phyloP scores from a whole-genome alignment of 352 stramenopile genomes.

The Poterioochromonas sp. region DNA sequence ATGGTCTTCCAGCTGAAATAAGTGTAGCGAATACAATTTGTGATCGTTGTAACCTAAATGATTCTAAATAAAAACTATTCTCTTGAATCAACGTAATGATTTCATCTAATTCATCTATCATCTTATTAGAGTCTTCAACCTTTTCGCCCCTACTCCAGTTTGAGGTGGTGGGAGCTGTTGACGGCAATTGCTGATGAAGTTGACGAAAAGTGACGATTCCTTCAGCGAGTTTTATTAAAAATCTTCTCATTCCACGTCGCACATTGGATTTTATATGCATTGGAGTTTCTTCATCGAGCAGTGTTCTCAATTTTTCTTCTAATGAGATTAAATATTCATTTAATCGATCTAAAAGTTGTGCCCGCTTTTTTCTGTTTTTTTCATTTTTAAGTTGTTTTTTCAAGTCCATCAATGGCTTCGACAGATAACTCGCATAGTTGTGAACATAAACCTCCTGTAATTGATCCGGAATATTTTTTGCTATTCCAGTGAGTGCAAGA shows the following conservation, averaged over 20 bases:
- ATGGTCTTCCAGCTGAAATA: background rate
- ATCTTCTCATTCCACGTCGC: background rate
- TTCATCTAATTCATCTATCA: background rate
- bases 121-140: background rate
- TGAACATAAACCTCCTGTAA: background rate
- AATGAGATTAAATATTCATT: background rate
- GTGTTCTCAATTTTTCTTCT: too few relatives aligned
- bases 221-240: background rate
- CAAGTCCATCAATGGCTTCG: background rate
- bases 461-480: background rate
- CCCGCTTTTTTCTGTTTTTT: too few relatives aligned
- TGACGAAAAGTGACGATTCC: background rate
- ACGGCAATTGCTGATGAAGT: background rate
- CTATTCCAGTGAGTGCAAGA: background rate
- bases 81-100: background rate
- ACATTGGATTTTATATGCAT: background rate
- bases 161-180: too few relatives aligned
- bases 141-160: too few relatives aligned
- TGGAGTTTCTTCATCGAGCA: background rate
- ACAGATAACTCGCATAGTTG: background rate
- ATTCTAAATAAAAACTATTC: background rate
- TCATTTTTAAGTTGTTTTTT: background rate
- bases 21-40: background rate
- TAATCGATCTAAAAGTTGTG: background rate
- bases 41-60: background rate